Evolutionary conservation across 345 rosid genomes (phyloP), one percentile per base, ranked within the genome.

Genomic region (Anastatica hierochuntica): DNA sequence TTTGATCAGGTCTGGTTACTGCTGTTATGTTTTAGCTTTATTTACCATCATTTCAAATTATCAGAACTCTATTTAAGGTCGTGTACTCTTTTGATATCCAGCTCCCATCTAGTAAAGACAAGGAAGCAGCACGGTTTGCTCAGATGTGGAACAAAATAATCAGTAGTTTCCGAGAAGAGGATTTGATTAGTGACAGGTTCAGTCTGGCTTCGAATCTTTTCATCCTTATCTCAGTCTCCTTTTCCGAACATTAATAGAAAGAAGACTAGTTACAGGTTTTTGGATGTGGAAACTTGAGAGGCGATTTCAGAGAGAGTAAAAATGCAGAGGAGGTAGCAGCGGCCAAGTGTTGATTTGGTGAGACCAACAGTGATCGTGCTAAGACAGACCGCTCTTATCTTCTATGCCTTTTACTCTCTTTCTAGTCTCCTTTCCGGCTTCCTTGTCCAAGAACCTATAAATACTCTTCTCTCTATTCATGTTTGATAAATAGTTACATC

Each of bases 101-200:
- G 83, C 42, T 57, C 38, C 57, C 76, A 34, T 43, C 77, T 34
- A 64, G 62, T 43, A 51, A 67, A 62, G 79, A 70, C 57, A 78
- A 70, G 42, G 72, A 73, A 18, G 73, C 74, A 33, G 76, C 83
- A 7, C 75, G 74, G 66, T 78, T 78, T 65, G 80, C 83, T 58
- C 83, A 78, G 66, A 70, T 78, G 77, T 78, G 80, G 80, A 78
- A 78, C 68, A 68, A 58, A 63, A 73, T 78, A 13, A 78, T 78
- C 56, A 78, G 68, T 65, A 78, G 83, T 59, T 75, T 75, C 69
- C 57, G 80, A 40, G 80, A 78, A 33, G 83, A 78, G 60, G 83
- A 75, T 71, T 63, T 78, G 42, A 78, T 78, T 35, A 73, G 64
- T 60, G 48, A 75, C 18, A 72, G 83, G 83, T 72, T 72, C 47